Evolutionary conservation across 139 green algal genomes (phyloP).

Genomic region (Micractinium conductrix): DNA sequence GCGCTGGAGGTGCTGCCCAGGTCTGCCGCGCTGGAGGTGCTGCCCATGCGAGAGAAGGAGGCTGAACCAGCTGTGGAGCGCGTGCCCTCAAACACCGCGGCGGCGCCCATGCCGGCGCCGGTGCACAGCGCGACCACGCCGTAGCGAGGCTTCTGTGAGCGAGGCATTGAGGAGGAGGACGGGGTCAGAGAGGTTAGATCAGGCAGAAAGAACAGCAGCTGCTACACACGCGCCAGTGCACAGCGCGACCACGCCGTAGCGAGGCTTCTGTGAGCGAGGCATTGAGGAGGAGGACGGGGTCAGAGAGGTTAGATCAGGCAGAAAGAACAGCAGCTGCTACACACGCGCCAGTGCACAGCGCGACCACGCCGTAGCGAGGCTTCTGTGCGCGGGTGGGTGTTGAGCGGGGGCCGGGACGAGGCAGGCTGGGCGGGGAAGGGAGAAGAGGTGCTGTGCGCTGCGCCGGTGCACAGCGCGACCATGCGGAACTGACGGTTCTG

Average conservation of each 20-base stretch:
- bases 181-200: neutral
- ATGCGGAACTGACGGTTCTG: constrained; percentile 83
- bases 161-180: neutral
- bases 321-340: constrained; percentile 94
- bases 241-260: constrained; percentile 97
- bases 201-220: constrained; percentile 86
- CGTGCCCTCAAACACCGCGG: constrained; percentile 84
- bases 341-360: constrained; percentile 97
- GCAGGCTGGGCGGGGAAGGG: constrained; percentile 50
- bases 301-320: constrained; percentile 9
- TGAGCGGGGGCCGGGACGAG: neutral
- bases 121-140: constrained; percentile 99
- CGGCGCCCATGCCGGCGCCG: constrained; percentile 92
- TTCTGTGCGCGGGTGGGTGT: neutral
- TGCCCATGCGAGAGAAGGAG: neutral
- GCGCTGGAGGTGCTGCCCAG: too few species aligned
- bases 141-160: constrained; percentile 62
- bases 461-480: constrained; percentile 98
- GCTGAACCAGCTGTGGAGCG: neutral
- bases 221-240: constrained; percentile 97
- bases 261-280: neutral
- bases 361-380: constrained; percentile 90
- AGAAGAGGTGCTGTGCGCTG: constrained; percentile 89
- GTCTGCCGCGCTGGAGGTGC: neutral
- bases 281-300: neutral